Evolutionary conservation across 2,329 filamentous ascomycete genomes (phyloP).

Genomic region (Claviceps sp.): DNA sequence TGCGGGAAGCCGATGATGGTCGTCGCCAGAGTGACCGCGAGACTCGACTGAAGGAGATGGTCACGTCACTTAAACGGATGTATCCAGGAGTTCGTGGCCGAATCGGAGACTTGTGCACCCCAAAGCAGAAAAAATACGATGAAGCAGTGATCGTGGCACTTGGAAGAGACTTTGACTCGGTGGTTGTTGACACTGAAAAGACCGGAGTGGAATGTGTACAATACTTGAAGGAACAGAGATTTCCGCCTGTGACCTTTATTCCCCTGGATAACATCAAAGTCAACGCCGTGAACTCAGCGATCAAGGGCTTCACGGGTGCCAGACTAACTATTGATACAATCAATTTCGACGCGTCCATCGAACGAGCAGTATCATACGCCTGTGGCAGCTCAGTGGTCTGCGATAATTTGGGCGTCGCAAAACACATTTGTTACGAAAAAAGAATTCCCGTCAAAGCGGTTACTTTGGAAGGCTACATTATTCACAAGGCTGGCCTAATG

Average conservation of each 20-base stretch:
- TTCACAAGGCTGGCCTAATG: conserved; percentile 93
- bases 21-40: conserved; percentile 78
- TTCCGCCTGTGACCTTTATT: conserved; percentile 83
- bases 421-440: conserved; percentile 75
- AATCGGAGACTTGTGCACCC: conserved; percentile 81
- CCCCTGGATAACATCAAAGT: conserved; percentile 96
- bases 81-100: conserved; percentile 86
- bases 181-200: conserved; percentile 91
- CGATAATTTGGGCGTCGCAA: conserved; percentile 74
- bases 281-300: conserved; percentile 72
- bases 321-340: conserved; percentile 91
- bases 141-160: conserved; percentile 87
- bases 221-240: conserved; percentile 81
- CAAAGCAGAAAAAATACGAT: conserved; percentile 93
- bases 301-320: conserved; percentile 79
- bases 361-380: conserved; percentile 87
- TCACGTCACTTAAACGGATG: conserved; percentile 75
- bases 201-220: conserved; percentile 88
- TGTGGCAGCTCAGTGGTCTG: conserved; percentile 93
- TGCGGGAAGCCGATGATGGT: conserved; percentile 76
- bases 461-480: conserved; percentile 86
- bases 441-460: conserved; percentile 87
- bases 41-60: conserved; percentile 63
- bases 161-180: conserved; percentile 83
- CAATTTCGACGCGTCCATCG: conserved; percentile 76